Conservation (phyloP, 2,329 filamentous ascomycete species). For the Phaeophleospora eucalypticola region DNA sequence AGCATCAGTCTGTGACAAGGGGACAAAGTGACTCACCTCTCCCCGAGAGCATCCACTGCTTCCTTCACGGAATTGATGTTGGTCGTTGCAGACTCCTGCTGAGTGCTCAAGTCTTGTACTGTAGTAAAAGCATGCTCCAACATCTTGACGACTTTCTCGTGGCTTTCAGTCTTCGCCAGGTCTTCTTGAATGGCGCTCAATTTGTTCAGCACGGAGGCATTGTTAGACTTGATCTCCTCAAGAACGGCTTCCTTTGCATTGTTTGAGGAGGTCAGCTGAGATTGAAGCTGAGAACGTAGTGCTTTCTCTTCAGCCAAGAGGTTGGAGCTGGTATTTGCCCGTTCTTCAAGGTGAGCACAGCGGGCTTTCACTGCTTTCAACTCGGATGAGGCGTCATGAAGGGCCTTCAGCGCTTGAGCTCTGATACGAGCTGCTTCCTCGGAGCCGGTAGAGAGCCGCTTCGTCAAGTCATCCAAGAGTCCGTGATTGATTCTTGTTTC, state of each 20-base stretch:
- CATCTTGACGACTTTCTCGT: constrained; percentile 9
- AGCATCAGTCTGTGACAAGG: background rate
- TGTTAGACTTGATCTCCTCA: constrained; percentile 13
- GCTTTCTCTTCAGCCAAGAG: constrained; percentile 25
- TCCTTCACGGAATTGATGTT: constrained; percentile 20
- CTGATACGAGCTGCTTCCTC: constrained; percentile 16
- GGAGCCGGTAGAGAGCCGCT: constrained; percentile 11
- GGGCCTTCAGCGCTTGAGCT: constrained; percentile 16
- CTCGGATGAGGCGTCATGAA: constrained; percentile 16
- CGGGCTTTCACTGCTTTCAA: constrained; percentile 11
- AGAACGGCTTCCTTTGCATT: constrained; percentile 8
- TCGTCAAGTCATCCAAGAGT: constrained; percentile 10
- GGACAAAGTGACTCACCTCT: constrained; percentile 10
- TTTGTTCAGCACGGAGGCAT: constrained; percentile 21
- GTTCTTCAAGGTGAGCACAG: constrained; percentile 19
- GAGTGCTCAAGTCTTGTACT: constrained; percentile 17
- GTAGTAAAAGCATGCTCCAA: constrained; percentile 18
- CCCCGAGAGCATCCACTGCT: constrained; percentile 15
- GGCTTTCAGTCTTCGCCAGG: constrained; percentile 7
- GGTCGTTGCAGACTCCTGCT: constrained; percentile 14
- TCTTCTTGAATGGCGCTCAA: constrained; percentile 20
- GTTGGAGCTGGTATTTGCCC: constrained; percentile 18
- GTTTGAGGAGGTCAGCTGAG: constrained; percentile 11
- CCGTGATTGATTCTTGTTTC: constrained; percentile 9
- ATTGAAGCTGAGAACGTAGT: constrained; percentile 20